These are phyloP conservation scores for Hippophae gyantsensis DNA, from an alignment of 306 rosid genomes.

Conservation along the genomic window DNA sequence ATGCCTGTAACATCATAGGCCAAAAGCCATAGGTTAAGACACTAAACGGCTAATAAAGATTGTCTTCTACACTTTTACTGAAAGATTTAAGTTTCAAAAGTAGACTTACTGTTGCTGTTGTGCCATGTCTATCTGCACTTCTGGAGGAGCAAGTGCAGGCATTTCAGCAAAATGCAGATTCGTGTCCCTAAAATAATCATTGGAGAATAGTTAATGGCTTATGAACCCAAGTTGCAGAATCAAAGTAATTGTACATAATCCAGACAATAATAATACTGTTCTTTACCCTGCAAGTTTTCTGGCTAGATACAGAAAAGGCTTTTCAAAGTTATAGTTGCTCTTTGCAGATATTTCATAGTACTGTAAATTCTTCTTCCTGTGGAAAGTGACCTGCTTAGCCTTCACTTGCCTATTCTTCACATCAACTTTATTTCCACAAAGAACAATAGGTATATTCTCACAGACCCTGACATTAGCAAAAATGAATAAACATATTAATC, in stretches of 20 bases:
- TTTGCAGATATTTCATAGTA: constrained; percentile 81
- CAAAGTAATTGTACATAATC: too few relatives aligned
- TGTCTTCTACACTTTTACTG: too few relatives aligned
- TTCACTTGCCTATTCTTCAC: constrained; percentile 74
- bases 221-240: too few relatives aligned
- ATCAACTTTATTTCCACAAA: constrained; percentile 79
- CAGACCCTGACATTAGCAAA: constrained; percentile 40
- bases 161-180: constrained; percentile 64
- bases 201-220: too few relatives aligned
- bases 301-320: constrained; percentile 70
- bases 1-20: constrained; percentile 29
- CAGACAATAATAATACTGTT: too few relatives aligned
- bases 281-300: constrained; percentile 70
- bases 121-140: constrained; percentile 48
- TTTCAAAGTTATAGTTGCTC: constrained; percentile 77
- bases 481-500: not conserved
- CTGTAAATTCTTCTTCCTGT: constrained; percentile 75
- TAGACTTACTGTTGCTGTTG: constrained; percentile 42
- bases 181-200: constrained; percentile 31
- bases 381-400: constrained; percentile 76
- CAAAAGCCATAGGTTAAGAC: not conserved
- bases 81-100: too few relatives aligned
- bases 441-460: constrained; percentile 74
- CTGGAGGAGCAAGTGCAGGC: constrained; percentile 85
- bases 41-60: too few relatives aligned